Percentiles rank a stretch among this genome's conserved stretches.
Conservation (phyloP, 176 grass and related monocot species). For the Panicum miliaceum region DNA sequence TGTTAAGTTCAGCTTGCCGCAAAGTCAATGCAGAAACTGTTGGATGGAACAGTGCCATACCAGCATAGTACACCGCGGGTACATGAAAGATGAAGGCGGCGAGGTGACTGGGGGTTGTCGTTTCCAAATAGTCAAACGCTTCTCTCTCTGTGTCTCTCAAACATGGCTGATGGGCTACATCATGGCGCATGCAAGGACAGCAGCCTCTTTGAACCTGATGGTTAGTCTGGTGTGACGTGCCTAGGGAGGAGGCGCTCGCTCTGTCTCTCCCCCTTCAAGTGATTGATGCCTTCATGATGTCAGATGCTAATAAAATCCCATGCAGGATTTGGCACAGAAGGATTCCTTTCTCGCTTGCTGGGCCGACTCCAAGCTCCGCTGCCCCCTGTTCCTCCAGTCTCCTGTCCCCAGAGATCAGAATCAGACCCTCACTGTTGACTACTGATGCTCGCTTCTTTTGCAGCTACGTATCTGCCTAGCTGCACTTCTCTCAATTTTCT, state of each 20-base stretch:
- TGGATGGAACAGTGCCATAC: neutral
- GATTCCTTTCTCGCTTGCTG: conserved; percentile 32
- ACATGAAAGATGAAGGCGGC: conserved; percentile 4
- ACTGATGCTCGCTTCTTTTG: neutral
- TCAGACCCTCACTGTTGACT: neutral
- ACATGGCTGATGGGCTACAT: conserved; percentile 38
- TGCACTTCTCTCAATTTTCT: neutral
- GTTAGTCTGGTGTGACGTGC: conserved; percentile 22
- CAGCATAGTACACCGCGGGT: neutral
- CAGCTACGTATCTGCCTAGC: too few species aligned
- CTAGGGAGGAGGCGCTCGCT: neutral
- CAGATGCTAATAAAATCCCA: conserved; percentile 35
- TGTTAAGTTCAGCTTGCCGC: neutral
- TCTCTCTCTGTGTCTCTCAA: neutral
- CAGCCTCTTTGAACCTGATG: conserved; percentile 14
- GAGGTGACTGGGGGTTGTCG: conserved; percentile 12
- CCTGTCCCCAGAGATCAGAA: neutral
- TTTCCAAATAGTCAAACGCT: neutral
- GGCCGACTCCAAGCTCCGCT: neutral
- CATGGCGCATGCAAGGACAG: conserved; percentile 47
- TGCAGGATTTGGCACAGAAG: conserved; percentile 38
- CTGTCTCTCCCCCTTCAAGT: neutral
- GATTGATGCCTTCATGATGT: conserved; percentile 52
- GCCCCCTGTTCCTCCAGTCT: neutral
- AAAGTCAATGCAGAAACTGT: conserved; percentile 7